Percentiles rank a stretch among this genome's conserved stretches.
phyloP scores from a whole-genome alignment of 2,329 filamentous ascomycete genomes.

The Periconia sp. region DNA sequence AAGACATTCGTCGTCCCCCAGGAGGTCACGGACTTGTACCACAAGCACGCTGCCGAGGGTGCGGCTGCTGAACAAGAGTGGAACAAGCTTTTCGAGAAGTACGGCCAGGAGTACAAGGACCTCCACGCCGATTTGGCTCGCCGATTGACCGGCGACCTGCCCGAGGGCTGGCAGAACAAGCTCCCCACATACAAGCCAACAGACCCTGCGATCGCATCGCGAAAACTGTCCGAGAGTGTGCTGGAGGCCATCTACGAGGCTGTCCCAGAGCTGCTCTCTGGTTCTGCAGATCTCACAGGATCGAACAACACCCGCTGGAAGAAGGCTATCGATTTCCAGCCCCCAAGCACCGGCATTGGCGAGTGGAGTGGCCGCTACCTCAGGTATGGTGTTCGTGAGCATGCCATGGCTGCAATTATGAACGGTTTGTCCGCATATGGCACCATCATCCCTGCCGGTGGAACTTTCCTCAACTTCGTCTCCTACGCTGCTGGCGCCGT shows the following conservation, averaged over 20 bases:
- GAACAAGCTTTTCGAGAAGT: constrained; percentile 91
- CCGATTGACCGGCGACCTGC: constrained; percentile 79
- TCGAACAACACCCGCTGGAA: constrained; percentile 99
- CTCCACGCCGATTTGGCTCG: constrained; percentile 81
- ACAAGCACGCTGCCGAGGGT: constrained; percentile 81
- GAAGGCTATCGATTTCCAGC: constrained; percentile 95
- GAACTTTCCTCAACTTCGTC: constrained; percentile 99
- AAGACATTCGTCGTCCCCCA: constrained; percentile 92
- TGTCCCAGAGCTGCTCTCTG: constrained; percentile 89
- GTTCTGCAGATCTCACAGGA: constrained; percentile 95
- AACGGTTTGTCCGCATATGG: constrained; percentile 96
- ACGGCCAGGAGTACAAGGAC: constrained; percentile 73
- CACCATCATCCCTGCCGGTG: constrained; percentile 87
- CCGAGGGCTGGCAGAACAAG: constrained; percentile 93
- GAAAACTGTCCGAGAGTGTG: constrained; percentile 95
- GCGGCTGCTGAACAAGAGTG: constrained; percentile 91
- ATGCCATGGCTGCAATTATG: constrained; percentile 89
- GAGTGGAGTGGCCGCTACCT: constrained; percentile 90
- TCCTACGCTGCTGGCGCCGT: constrained; percentile 96
- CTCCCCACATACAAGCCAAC: constrained; percentile 87
- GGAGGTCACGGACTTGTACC: constrained; percentile 89
- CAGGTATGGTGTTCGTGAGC: constrained; percentile 89
- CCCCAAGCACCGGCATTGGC: constrained; percentile 79
- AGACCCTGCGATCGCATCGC: constrained; percentile 83
- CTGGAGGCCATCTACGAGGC: constrained; percentile 81